Base-by-base conservation (phyloP, 2,329 filamentous ascomycete species). In the Aspergillus sp. region DNA sequence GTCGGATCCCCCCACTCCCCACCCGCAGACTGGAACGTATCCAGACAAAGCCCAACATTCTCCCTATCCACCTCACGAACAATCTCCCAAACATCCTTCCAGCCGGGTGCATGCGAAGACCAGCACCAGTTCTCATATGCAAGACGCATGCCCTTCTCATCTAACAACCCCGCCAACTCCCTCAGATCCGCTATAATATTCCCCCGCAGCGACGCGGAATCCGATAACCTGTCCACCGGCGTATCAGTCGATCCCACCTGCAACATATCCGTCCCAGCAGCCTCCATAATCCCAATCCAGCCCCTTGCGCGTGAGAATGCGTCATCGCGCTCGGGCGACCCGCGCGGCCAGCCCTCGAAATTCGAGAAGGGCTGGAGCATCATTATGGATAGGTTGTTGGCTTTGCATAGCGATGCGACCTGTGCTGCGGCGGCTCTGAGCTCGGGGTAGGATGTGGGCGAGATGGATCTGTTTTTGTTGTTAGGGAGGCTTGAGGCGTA, bases 81-180 rank as follows among this genome's bases (percentile, higher is more conserved):
- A 12, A 92, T 86, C 2, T 83, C 75, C 87, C 88, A 92, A 0
- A 87, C 86, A 49, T 86, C 80, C 61, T 82, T 83, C 89, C 89
- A 93, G 1, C 76, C 80, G 0, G 86, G 83, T 0, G 88, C 87
- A 49, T 86, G 83, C 0, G 88, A 90, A 0, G 86, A 86, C 89
- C 89, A 93, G 73, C 89, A 91, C 88, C 89, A 92, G 68, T 92
- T 91, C 74, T 93, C 89, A 64, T 92, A 93, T 0, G 89, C 88
- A 17, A 93, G 75, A 6, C 83, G 80, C 68, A 86, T 83, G 0
- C 11, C 24, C 47, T 83, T 80, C 20, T 78, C 69, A 0, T 81
- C 82, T 1, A 89, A 78, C 51, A 89, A 74, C 54, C 89, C 86
- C 2, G 84, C 86, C 6, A 93, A 76, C 56, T 86, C 80, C 1